Evolutionary conservation across 495 filamentous ascomycete genomes (phyloP).

Genomic region (Beverwykella pulmonaria): DNA sequence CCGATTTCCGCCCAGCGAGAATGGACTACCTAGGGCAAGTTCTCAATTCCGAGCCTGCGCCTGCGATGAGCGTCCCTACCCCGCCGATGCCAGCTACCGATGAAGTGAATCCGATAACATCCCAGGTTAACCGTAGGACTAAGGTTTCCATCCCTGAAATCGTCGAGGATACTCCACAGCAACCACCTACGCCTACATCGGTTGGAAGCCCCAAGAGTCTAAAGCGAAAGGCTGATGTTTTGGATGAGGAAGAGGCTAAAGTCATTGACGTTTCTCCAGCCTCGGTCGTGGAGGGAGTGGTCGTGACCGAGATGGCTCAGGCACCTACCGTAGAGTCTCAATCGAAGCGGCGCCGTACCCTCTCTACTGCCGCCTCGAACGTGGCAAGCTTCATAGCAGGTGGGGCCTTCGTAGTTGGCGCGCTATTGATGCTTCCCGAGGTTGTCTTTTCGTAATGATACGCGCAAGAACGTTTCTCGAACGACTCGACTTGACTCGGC

Average conservation of each 20-base stretch:
- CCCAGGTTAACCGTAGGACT: conserved; percentile 8
- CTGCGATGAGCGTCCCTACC: neutral
- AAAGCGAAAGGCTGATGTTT: conserved; percentile 28
- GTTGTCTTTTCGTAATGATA: neutral
- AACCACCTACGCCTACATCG: conserved; percentile 16
- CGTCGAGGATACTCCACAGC: conserved; percentile 22
- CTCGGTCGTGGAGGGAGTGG: neutral
- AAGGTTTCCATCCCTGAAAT: conserved; percentile 36
- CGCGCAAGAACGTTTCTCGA: neutral
- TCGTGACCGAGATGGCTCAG: neutral
- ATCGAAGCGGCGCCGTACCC: neutral
- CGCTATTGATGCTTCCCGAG: neutral
- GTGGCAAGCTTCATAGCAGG: neutral
- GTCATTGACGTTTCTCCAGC: neutral
- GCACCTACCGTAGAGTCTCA: neutral
- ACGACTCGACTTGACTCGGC: neutral
- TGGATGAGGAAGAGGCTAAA: conserved; percentile 6
- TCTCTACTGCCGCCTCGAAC: neutral
- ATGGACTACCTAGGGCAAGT: neutral
- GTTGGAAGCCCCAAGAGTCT: conserved; percentile 11
- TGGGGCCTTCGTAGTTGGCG: neutral
- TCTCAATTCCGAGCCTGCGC: neutral
- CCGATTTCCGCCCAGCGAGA: neutral
- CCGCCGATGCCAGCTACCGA: neutral
- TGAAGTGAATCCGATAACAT: neutral